phyloP scores from a whole-genome alignment of 2,329 filamentous ascomycete species.

The Incumbomyces lentus region DNA sequence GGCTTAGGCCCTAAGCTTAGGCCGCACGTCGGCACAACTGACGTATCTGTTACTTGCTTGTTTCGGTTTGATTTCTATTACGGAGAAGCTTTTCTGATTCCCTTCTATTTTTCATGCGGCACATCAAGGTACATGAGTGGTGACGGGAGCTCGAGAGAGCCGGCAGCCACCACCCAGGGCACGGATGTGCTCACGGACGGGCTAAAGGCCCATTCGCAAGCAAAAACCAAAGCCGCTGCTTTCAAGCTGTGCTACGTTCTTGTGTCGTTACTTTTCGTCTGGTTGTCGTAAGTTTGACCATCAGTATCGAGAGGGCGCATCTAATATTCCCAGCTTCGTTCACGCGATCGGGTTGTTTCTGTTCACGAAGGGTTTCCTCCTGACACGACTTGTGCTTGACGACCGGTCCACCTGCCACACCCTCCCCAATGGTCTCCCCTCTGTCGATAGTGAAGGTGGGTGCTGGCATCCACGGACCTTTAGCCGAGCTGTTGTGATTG shows the following conservation, averaged over 20 bases:
- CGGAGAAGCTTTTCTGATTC: background rate
- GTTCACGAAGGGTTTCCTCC: conserved; percentile 88
- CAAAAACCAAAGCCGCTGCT: conserved; percentile 11
- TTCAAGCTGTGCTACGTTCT: conserved; percentile 21
- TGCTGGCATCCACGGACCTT: conserved; percentile 97
- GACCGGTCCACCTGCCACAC: conserved; percentile 60
- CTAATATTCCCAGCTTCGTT: conserved; percentile 42
- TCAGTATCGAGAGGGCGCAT: background rate
- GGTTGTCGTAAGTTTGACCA: conserved; percentile 17
- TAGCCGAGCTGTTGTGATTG: conserved; percentile 76
- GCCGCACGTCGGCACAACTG: no score
- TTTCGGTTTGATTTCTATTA: background rate
- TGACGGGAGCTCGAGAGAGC: conserved; percentile 3
- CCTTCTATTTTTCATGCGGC: background rate
- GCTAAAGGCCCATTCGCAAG: background rate
- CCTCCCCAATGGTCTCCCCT: conserved; percentile 45
- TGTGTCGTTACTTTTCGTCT: conserved; percentile 17
- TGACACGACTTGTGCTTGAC: conserved; percentile 72
- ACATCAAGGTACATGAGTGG: conserved; percentile 4
- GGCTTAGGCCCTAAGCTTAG: no score
- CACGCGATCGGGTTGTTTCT: conserved; percentile 77
- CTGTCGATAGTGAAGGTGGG: conserved; percentile 45
- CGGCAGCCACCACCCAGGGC: conserved; percentile 1
- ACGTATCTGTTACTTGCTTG: no score
- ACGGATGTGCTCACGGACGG: conserved; percentile 2